phyloP scores from a whole-genome alignment of 2,329 filamentous ascomycete species.

The Alternaria burnsii region DNA sequence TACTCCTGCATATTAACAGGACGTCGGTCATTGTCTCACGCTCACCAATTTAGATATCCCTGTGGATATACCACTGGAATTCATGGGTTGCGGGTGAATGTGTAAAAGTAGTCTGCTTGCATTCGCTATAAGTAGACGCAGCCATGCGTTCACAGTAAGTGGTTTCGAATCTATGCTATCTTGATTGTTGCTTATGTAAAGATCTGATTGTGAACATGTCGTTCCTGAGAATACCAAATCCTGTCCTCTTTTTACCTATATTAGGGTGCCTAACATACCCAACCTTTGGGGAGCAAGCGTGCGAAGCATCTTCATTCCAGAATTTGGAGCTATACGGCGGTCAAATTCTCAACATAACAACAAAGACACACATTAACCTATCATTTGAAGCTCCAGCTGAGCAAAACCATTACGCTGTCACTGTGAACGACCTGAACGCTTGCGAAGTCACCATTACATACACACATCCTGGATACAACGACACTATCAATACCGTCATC shows the following conservation, averaged over 20 bases:
- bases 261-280: not conserved
- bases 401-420: conserved; percentile 19
- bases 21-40: not conserved
- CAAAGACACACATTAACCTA: conserved; percentile 7
- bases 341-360: conserved; percentile 10
- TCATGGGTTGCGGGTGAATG: not conserved
- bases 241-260: not conserved
- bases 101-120: not conserved
- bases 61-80: not conserved
- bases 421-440: conserved; percentile 25
- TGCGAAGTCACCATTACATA: conserved; percentile 51
- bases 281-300: not conserved
- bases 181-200: not conserved
- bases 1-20: not conserved
- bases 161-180: not conserved
- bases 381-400: conserved; percentile 9
- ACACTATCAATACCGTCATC: conserved; percentile 27
- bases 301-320: conserved; percentile 10
- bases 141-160: not conserved
- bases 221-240: not conserved
- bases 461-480: conserved; percentile 28
- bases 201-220: not conserved
- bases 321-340: conserved; percentile 4
- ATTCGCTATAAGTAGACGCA: not conserved
- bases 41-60: not conserved